These are phyloP conservation scores for Linaria vulgaris DNA, from an alignment of 257 asterid genomes.

Conservation along the genomic window DNA sequence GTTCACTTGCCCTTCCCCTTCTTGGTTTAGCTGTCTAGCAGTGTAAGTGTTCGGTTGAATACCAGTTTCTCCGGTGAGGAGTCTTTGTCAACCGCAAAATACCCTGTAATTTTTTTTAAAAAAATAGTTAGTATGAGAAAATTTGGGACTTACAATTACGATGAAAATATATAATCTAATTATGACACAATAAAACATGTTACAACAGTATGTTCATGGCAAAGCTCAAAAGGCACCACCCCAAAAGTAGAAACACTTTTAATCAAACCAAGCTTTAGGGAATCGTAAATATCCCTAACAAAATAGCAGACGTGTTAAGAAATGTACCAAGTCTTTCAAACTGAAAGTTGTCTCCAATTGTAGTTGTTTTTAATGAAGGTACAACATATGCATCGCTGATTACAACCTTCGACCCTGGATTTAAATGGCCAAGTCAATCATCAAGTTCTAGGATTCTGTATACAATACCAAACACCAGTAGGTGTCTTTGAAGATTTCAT, in stretches of 20 bases:
- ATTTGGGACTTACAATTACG: no score
- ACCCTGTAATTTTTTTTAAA: no score
- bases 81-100: conserved; percentile 69
- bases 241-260: no score
- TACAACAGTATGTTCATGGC: no score
- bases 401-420: conserved; percentile 67
- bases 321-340: conserved; percentile 89
- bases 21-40: conserved; percentile 67
- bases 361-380: conserved; percentile 52
- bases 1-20: conserved; percentile 47
- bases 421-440: conserved; percentile 81
- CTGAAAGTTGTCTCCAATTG: conserved; percentile 81
- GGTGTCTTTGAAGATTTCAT: neutral
- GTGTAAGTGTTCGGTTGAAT: conserved; percentile 72
- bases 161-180: no score
- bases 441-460: conserved; percentile 87
- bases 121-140: no score
- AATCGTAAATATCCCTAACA: no score
- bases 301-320: neutral
- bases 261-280: no score
- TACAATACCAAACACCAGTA: conserved; percentile 13
- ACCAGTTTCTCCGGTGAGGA: conserved; percentile 64
- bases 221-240: no score
- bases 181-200: no score
- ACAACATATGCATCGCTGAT: conserved; percentile 70